A percentile compares a stretch with the other conserved stretches of the same genome.
Evolutionary conservation across 1,284 basidiomycete genomes (phyloP).

Genomic region (Pseudozyma thailandica): DNA sequence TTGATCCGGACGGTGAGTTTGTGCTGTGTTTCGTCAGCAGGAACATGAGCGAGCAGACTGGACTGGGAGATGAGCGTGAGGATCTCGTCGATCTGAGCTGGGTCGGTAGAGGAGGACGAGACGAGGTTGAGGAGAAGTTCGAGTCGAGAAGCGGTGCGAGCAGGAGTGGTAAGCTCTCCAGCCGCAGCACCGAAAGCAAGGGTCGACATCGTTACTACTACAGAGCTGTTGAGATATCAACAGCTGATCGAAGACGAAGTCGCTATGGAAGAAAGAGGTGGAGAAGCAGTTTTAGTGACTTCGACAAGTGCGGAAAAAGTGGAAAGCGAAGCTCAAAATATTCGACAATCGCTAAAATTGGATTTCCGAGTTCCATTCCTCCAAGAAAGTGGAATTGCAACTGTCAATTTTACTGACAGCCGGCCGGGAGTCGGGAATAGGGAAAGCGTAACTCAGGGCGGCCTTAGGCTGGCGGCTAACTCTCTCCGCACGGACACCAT

Average conservation of each 20-base stretch:
- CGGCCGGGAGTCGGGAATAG: constrained; percentile 10
- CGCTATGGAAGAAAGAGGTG: not conserved
- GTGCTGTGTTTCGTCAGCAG: constrained; percentile 37
- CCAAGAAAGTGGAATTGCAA: not conserved
- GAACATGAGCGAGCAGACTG: constrained; percentile 15
- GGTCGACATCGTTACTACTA: constrained; percentile 2
- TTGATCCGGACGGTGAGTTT: constrained; percentile 48
- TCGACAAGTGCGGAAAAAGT: too few species aligned
- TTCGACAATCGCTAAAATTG: constrained; percentile 3
- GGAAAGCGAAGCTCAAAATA: constrained; percentile 1
- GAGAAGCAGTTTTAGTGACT: not conserved
- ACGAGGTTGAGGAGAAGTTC: constrained; percentile 37
- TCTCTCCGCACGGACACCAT: constrained; percentile 19
- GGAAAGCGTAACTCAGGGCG: not conserved
- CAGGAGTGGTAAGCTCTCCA: constrained; percentile 25
- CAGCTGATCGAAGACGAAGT: not conserved
- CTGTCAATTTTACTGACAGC: not conserved
- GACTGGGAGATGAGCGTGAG: constrained; percentile 35
- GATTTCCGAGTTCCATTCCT: constrained; percentile 25
- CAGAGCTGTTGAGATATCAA: not conserved
- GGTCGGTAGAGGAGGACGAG: constrained; percentile 16
- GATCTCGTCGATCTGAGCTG: constrained; percentile 16
- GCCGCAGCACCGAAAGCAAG: constrained; percentile 2
- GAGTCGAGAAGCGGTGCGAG: constrained; percentile 24
- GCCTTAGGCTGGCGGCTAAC: not conserved